Conservation (phyloP, 257 asterid genomes). For the Nicotiana otophora region DNA sequence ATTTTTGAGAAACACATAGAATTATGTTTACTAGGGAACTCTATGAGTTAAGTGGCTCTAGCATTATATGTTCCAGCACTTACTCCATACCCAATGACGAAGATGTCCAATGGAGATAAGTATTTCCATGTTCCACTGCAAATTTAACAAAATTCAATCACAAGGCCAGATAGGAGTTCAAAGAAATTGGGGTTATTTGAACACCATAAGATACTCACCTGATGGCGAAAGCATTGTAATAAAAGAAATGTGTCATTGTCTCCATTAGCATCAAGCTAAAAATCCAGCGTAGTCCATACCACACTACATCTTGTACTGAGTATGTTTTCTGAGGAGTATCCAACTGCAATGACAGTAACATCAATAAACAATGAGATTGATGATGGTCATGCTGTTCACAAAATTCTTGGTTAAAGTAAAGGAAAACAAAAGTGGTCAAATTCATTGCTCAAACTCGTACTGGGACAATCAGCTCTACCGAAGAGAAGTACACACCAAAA, state of each 20-base stretch:
- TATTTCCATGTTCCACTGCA: slow-evolving; percentile 85
- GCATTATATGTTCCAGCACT: slow-evolving; percentile 25
- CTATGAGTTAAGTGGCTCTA: neutral
- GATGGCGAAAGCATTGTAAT: slow-evolving; percentile 86
- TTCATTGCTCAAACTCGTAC: neutral
- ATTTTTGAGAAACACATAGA: too few relatives aligned
- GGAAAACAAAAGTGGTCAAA: neutral
- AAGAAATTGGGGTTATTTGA: slow-evolving; percentile 3
- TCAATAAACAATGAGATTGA: neutral
- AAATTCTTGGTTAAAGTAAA: too few relatives aligned
- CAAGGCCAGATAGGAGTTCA: slow-evolving; percentile 5
- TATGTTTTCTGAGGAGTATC: slow-evolving; percentile 67
- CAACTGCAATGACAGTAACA: slow-evolving; percentile 45
- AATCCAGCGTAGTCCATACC: slow-evolving; percentile 82
- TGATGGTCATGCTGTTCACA: neutral
- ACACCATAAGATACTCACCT: slow-evolving; percentile 52
- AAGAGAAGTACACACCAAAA: neutral
- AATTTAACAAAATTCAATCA: slow-evolving; percentile 16
- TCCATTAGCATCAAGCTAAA: slow-evolving; percentile 77
- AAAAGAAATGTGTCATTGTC: slow-evolving; percentile 71
- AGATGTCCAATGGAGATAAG: slow-evolving; percentile 77
- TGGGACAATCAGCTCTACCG: neutral
- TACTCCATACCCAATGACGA: slow-evolving; percentile 95
- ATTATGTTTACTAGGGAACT: neutral
- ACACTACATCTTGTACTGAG: slow-evolving; percentile 50